Evolutionary conservation across 164 flowering plant species (phyloP), one percentile per base, ranked within the genome.

Genomic region (Santalum album): DNA sequence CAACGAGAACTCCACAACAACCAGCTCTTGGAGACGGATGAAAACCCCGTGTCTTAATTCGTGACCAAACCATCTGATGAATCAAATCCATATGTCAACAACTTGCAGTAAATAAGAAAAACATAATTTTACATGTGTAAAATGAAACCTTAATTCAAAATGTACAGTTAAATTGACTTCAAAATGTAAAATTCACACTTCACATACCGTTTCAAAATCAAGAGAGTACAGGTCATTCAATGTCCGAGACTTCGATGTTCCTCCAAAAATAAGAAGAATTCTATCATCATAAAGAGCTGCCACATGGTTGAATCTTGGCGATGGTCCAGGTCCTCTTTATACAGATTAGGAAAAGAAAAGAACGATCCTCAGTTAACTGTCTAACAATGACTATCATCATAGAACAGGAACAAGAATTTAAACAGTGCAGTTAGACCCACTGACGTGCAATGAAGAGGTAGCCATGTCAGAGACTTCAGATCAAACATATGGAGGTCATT

Each of bases 401-500:
- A 6, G 21, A 45, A 22, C 19, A 45, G 7, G 26, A 6, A 9
- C 10, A 46, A 25, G 18, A 53, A 25, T 19, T 10, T 1, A 10
- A 35, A 21, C 15, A 34, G 32, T 29, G 22, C 24, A 48, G 19
- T 27, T 29, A 63, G 53, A 50, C n/a, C 16, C 39, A 77, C 98
- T 76, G 51, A 90, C 99, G 90, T 90, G 96, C 86, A 87, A 62
- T 84, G 87, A 53, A 90, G 84, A 62, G 99, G 97, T 34, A 94
- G 90, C 99, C 99, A 94, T 52, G 85, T 90, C 45, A 76, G 64
- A 51, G 99, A 83, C 72, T 87, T 94, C 20, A 94, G 80, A 65
- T 94, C 97, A 78, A 94, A 94, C 96, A 87, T 87, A 69, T 90
- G 87, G n/a, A 94, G 83, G 65, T 94, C 99, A 75, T 87, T 90